Base-by-base conservation (phyloP, 108 stramenopile genomes). In the Cylindrotheca fusiformis region DNA sequence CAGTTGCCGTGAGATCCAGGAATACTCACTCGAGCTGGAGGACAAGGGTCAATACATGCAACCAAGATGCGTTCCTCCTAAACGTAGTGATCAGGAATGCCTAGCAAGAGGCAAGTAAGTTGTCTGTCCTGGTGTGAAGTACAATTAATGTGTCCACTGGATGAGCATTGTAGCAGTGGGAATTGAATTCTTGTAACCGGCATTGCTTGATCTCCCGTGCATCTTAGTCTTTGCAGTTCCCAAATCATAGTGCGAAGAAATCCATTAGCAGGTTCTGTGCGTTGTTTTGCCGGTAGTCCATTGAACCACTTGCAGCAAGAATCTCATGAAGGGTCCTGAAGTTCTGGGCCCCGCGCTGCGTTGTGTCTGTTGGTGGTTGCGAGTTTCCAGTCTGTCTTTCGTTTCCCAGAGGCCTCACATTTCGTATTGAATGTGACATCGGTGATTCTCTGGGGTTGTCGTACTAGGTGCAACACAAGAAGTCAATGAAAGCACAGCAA, bases 261-360 rank as follows among this genome's bases (percentile, higher is more conserved):
- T 79, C 76, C 2, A 24, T 49, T 0, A 83, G 60, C 19, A 65
- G 22, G 29, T 52, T 67, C 20, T 58, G 50, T 14, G 70, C 77
- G 51, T 81, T 74, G 4, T 74, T 76, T 67, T 67, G 70, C 44
- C 71, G 61, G 1, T 79, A 55, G 55, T 79, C 78, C 52, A 67
- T 67, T n/a, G 83, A 72, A 0, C 83, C 83, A 32, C 65, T 76
- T 10, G 61, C 65, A 54, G 55, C 57, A 22, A 84, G 47, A 67
- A 76, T 61, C 33, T 81, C 77, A 19, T 72, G 69, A 45, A 79
- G 83, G 44, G 72, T 81, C 29, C 54, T 77, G 50, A 63, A 62
- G 21, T 63, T 59, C 28, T 55, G 59, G 31, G 36, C 32, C n/a
- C n/a, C 20, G 2, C 32, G 32, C n/a, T 45, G 49, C 17, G 25